Percentiles rank a stretch among this genome's conserved stretches.
These are phyloP conservation scores for Davidsoniella australis DNA, from an alignment of 2,329 filamentous ascomycete species.

Conservation along the genomic window DNA sequence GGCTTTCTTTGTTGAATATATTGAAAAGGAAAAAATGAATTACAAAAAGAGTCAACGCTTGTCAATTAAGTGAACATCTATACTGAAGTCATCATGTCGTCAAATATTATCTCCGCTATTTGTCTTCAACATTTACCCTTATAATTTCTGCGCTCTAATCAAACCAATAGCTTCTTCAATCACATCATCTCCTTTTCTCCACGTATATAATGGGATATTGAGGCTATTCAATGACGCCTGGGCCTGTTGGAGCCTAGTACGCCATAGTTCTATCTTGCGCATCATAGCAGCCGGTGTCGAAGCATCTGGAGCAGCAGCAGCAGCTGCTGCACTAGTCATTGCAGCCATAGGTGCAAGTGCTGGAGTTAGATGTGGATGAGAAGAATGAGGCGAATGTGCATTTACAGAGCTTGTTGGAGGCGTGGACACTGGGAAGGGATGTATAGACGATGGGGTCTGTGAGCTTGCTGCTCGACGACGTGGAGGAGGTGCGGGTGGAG, in stretches of 20 bases:
- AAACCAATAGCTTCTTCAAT: constrained; percentile 41
- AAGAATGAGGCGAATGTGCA: not conserved
- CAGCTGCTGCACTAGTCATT: constrained; percentile 49
- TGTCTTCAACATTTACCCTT: not conserved
- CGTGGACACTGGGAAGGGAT: constrained; percentile 13
- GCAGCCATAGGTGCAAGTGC: constrained; percentile 56
- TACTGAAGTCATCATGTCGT: no score
- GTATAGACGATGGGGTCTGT: constrained; percentile 2
- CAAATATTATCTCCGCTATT: no score
- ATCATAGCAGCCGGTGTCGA: constrained; percentile 5
- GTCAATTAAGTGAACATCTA: no score
- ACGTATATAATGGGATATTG: constrained; percentile 54
- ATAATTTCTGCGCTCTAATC: not conserved
- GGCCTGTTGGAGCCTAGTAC: constrained; percentile 2
- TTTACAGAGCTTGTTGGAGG: not conserved
- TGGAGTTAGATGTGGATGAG: constrained; percentile 32
- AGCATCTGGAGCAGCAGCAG: constrained; percentile 34
- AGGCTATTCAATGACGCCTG: constrained; percentile 34
- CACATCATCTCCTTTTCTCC: constrained; percentile 57
- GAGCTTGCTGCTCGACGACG: constrained; percentile 15
- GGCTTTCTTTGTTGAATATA: no score
- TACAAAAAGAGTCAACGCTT: no score
- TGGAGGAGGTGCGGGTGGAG: constrained; percentile 24
- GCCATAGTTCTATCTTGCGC: constrained; percentile 10
- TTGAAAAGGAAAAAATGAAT: no score